These are phyloP conservation scores for Aspergillus haitiensis DNA, from an alignment of 495 filamentous ascomycete genomes.

Conservation along the genomic window DNA sequence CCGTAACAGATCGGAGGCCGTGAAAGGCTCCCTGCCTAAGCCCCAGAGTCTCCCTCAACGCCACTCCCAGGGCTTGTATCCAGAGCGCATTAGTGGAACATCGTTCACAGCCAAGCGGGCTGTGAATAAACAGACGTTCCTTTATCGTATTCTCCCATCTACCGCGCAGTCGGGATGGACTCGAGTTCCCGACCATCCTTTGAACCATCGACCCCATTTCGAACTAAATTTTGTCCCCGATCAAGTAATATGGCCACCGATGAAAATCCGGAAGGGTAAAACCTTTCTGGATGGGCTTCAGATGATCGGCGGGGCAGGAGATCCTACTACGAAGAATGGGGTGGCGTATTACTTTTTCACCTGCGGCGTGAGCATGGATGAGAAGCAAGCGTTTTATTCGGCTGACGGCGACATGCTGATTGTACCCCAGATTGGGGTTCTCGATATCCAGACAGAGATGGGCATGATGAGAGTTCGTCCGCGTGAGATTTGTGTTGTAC, in stretches of 20 bases:
- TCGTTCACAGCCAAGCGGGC: constrained; percentile 13
- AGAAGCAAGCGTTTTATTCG: constrained; percentile 12
- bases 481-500: constrained; percentile 8
- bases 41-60: constrained; percentile 13
- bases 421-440: constrained; percentile 4
- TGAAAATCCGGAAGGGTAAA: constrained; percentile 3
- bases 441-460: constrained; percentile 14
- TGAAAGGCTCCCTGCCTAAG: constrained; percentile 1
- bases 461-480: constrained; percentile 4
- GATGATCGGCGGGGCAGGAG: constrained; percentile 10
- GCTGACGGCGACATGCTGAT: constrained; percentile 11
- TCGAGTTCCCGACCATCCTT: constrained; percentile 4
- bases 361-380: constrained; percentile 12
- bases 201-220: constrained; percentile 10
- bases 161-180: constrained; percentile 11
- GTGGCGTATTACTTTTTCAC: constrained; percentile 14
- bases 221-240: constrained; percentile 11
- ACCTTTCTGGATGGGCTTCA: constrained; percentile 11
- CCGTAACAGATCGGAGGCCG: not conserved
- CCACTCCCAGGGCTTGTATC: constrained; percentile 6
- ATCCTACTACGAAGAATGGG: constrained; percentile 6
- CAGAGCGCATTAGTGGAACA: constrained; percentile 11
- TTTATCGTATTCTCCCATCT: constrained; percentile 11
- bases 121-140: constrained; percentile 12
- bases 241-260: constrained; percentile 6